Conservation (phyloP, 2,329 filamentous ascomycete species). For the Sporothrix globosa region DNA sequence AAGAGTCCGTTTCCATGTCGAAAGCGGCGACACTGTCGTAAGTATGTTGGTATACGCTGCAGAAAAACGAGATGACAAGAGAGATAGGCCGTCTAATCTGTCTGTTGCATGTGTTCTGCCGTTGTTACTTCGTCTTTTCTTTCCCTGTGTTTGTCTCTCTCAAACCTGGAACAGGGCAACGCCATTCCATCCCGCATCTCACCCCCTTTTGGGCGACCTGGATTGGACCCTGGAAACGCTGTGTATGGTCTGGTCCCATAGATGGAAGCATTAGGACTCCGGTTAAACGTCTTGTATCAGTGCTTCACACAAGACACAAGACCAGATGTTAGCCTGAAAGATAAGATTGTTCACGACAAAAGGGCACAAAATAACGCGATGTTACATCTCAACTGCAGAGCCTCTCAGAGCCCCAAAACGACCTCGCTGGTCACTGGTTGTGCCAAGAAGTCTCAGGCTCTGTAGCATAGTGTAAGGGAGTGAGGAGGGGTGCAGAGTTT, state of each 20-base stretch:
- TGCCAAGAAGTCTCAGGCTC: conserved; percentile 30
- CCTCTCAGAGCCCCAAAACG: conserved; percentile 12
- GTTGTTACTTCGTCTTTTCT: not conserved
- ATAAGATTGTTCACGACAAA: not conserved
- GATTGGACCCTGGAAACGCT: not conserved
- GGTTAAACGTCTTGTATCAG: conserved; percentile 12
- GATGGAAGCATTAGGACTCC: not conserved
- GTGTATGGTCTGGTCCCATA: not conserved
- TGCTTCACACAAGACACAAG: conserved; percentile 6
- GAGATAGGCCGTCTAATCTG: not conserved
- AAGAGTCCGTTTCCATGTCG: conserved; percentile 5
- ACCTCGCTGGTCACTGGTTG: not conserved
- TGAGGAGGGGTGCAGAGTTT: conserved; percentile 13
- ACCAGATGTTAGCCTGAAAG: conserved; percentile 3
- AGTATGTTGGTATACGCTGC: not conserved
- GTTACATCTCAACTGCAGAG: not conserved
- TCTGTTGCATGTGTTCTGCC: conserved; percentile 1
- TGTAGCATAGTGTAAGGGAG: not conserved
- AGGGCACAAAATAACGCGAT: not conserved
- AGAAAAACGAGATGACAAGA: not conserved
- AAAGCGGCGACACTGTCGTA: not conserved
- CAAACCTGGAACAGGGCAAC: not conserved
- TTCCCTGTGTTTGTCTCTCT: not conserved
- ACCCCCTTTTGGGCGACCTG: not conserved
- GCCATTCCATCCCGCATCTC: not conserved